Base-by-base conservation (phyloP, 116 monocot species). In the Papilionanthe hybrid region DNA sequence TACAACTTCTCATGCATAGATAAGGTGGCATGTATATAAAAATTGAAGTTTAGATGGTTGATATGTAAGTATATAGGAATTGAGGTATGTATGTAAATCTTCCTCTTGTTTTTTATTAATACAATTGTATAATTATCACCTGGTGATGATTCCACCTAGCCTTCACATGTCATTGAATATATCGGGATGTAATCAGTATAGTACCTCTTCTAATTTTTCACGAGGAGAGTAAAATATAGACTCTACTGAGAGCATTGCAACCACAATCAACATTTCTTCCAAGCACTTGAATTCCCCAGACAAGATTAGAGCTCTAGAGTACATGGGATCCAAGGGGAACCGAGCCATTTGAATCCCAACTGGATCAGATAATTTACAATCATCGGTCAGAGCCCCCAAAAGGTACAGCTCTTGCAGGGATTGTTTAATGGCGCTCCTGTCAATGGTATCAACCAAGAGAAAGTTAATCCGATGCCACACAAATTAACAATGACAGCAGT, bases 261-360 rank as follows among this genome's bases (percentile, higher is more conserved):
- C 98, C 68, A 92, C 88, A 47, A 98, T 98, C 68, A 98, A 75
- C 98, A 98, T 98, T 86, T 98, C 98, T 79, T 98, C 93, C 83
- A 93, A 85, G 74, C 98, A 98, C 71, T 88, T 88, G 78, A 89
- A 98, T 66, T 94, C 86, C 68, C 25, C 53, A 37, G 92, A 88
- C 79, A 93, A 75, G 58, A 94, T 86, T 18, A 98, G 86, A 23
- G 94, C 91, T 83, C 90, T 94, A 15, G 98, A 98, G 79, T 90
- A 94, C 50, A 94, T 83, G 55, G 94, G 94, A 47, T 98, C 98
- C 78, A 98, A 85, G 5, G 98, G 98, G 6, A 98, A 79, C 65
- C 87, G 77, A 49, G 91, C 88, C 98, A 94, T 98, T 83, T 98
- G 91, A 69, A 76, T 55, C 43, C 98, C 94, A 72, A 92, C 79